Evolutionary conservation across 2,329 filamentous ascomycete species (phyloP), one percentile per base, ranked within the genome.

Genomic region (Furcasterigmium furcatum): DNA sequence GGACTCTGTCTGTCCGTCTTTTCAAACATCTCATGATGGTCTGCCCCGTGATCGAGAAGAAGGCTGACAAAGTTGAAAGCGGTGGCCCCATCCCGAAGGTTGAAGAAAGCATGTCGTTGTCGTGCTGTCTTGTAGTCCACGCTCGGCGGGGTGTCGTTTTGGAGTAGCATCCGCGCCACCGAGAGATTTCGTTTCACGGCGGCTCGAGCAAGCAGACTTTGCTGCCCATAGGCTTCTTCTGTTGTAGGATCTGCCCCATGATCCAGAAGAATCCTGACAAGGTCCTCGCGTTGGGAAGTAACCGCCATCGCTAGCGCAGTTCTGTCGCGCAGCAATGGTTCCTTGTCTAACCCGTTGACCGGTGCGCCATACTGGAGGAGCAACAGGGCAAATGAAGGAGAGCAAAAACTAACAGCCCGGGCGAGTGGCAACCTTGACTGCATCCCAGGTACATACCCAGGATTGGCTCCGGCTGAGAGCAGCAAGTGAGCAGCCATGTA

Each of bases 191-290:
- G 6, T 46, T 35, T 8, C 16, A 36, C 0, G 5, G 55, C 32
- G 12, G 54, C 52, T 12, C 45, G 38, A 12, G 43, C 39, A 1
- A 57, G 45, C 2, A 52, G 46, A 4, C 55, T 50, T 2, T 32
- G 25, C 7, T 49, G 21, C 2, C 45, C 46, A 12, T 50, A 49
- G 3, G 49, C 57, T 36, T 58, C 55, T 27, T 59, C 55, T 2
- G 48, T 35, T 0, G 54, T 58, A 3, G 57, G 51, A 27, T 59
- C 57, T 9, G 56, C 57, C 0, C 57, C 55, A 16, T 55, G 41
- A 3, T 49, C 43, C 3, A 59, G 45, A 8, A 59, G 50, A 6
- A 57, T 35, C 12, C 48, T 36, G 13, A 58, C 49, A 18, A 55
- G 49, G 24, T 46, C 25, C 18, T 51, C 43, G 14, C n/a, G n/a